Conservation (phyloP, 176 grass and related monocot species). For the Dendrocalamus sinicus region DNA sequence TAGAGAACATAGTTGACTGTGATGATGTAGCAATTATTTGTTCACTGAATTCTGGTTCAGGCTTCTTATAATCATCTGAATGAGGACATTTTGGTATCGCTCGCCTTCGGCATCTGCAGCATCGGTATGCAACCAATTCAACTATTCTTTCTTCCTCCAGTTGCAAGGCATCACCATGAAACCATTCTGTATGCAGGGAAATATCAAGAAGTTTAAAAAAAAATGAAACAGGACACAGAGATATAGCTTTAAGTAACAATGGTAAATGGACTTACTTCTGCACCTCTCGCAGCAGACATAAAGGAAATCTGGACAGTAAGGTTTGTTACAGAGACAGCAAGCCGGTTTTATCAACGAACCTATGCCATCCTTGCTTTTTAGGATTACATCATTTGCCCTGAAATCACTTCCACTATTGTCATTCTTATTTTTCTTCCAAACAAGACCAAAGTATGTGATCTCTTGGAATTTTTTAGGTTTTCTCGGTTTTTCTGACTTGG, state of each 20-base stretch:
- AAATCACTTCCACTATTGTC: slow-evolving; percentile 60
- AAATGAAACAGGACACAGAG: slow-evolving; percentile 30
- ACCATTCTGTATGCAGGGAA: slow-evolving; percentile 72
- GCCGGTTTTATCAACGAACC: slow-evolving; percentile 52
- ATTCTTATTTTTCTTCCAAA: slow-evolving; percentile 72
- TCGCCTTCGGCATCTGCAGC: slow-evolving; percentile 88
- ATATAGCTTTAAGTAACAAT: slow-evolving; percentile 34
- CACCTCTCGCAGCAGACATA: slow-evolving; percentile 91
- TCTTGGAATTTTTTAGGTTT: slow-evolving; percentile 61
- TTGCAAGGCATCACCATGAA: slow-evolving; percentile 88
- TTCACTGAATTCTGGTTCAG: slow-evolving; percentile 72
- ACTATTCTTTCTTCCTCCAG: slow-evolving; percentile 71
- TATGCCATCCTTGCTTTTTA: slow-evolving; percentile 68
- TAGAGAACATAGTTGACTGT: slow-evolving; percentile 52
- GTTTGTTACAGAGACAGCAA: slow-evolving; percentile 77
- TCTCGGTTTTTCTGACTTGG: slow-evolving; percentile 48
- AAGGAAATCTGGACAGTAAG: slow-evolving; percentile 67
- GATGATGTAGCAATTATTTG: slow-evolving; percentile 54
- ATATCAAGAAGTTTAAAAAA: slow-evolving; percentile 19
- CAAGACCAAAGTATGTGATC: slow-evolving; percentile 76
- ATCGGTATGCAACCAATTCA: slow-evolving; percentile 79
- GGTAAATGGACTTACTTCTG: slow-evolving; percentile 59
- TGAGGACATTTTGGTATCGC: slow-evolving; percentile 80
- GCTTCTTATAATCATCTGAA: slow-evolving; percentile 57
- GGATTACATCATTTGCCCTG: slow-evolving; percentile 73